A percentile compares a stretch with the other conserved stretches of the same genome.
Conservation (phyloP, 257 asterid genomes). For the Nicotiana tabacum region DNA sequence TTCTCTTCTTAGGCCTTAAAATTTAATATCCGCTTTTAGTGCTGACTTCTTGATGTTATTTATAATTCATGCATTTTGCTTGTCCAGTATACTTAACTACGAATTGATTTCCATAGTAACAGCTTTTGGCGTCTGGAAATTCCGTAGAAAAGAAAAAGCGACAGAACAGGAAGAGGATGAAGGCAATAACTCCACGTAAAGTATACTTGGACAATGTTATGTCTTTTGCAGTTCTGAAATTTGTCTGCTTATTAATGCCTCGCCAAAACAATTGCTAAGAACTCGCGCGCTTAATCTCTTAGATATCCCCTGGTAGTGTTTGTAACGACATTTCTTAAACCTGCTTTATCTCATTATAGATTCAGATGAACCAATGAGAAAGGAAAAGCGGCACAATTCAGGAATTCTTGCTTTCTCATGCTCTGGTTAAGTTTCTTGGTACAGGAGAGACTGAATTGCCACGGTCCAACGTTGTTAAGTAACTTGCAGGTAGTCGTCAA, state of each 20-base stretch:
- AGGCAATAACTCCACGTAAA: no score
- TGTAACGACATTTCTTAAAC: background rate
- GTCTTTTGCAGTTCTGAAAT: no score
- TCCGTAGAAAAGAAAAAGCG: no score
- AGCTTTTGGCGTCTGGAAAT: background rate
- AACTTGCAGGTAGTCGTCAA: background rate
- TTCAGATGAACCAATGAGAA: constrained; percentile 54
- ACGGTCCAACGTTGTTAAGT: constrained; percentile 64
- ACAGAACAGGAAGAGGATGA: no score
- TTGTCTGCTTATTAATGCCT: no score
- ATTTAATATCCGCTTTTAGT: no score
- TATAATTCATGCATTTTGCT: no score
- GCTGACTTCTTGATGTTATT: background rate
- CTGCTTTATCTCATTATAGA: constrained; percentile 21
- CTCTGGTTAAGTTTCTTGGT: constrained; percentile 68
- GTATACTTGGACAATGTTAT: no score
- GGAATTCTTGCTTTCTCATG: constrained; percentile 83
- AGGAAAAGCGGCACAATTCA: constrained; percentile 58
- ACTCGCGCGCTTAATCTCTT: background rate
- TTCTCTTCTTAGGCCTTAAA: background rate
- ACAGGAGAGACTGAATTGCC: constrained; percentile 78
- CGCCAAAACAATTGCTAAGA: no score
- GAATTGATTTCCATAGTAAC: background rate
- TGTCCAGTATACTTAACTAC: no score
- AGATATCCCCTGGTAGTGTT: background rate